A percentile compares a stretch with the other conserved stretches of the same genome.
These are phyloP conservation scores for Chaetomium tenue DNA, from an alignment of 495 filamentous ascomycete species.

Conservation along the genomic window DNA sequence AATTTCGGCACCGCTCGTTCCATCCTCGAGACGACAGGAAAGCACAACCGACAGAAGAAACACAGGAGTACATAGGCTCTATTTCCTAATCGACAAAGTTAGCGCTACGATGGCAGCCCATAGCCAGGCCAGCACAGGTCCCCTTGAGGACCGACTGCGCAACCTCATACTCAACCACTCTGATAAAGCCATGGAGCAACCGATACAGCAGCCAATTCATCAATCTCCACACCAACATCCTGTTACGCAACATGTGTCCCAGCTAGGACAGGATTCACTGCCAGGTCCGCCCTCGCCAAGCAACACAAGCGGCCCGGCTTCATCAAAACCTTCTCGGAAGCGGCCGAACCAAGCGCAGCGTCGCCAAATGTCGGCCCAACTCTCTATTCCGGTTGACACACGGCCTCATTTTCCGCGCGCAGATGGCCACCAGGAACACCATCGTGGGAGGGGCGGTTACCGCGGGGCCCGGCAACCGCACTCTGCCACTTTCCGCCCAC, in stretches of 20 bases:
- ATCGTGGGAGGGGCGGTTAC: slow-evolving; percentile 23
- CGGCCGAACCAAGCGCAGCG: slow-evolving; percentile 56
- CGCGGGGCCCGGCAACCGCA: slow-evolving; percentile 26
- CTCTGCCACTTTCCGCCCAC: slow-evolving; percentile 30
- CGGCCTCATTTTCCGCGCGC: slow-evolving; percentile 30
- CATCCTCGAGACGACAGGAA: neutral
- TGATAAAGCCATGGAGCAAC: slow-evolving; percentile 7
- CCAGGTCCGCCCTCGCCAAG: neutral
- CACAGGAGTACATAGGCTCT: neutral
- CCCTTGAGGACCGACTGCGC: slow-evolving; percentile 46
- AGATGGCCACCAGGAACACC: slow-evolving; percentile 24
- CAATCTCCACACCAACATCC: slow-evolving; percentile 7
- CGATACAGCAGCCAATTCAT: neutral
- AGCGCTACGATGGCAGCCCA: slow-evolving; percentile 28
- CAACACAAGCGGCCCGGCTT: neutral
- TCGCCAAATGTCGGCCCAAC: slow-evolving; percentile 53
- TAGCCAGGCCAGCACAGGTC: slow-evolving; percentile 19
- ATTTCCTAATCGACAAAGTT: neutral
- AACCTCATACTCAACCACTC: slow-evolving; percentile 43
- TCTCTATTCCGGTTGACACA: slow-evolving; percentile 51
- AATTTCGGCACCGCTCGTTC: neutral
- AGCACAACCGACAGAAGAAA: neutral
- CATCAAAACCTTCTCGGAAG: slow-evolving; percentile 36
- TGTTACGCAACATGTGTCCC: neutral
- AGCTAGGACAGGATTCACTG: neutral